phyloP scores from a whole-genome alignment of 1,284 basidiomycete genomes.

The Nidula niveotomentosa region DNA sequence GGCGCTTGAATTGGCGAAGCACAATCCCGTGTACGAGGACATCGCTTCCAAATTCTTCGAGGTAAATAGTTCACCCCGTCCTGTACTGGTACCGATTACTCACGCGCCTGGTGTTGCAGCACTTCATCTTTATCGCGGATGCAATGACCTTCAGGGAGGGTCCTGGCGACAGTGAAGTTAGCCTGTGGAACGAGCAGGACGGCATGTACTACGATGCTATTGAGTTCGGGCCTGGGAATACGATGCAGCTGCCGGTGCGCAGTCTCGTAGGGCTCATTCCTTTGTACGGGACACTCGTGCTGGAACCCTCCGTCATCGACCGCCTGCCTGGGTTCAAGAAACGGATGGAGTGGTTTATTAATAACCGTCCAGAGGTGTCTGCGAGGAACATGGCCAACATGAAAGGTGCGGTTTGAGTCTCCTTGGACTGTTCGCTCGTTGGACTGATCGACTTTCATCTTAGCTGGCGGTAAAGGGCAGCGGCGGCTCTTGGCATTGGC shows the following conservation, averaged over 20 bases:
- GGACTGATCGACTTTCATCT: conserved; percentile 8
- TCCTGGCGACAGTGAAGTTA: conserved; percentile 75
- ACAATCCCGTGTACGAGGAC: conserved; percentile 97
- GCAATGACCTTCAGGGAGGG: conserved; percentile 93
- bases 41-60: conserved; percentile 99
- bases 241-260: conserved; percentile 90
- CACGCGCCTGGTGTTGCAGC: conserved; percentile 40
- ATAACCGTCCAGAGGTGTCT: conserved; percentile 87
- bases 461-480: conserved; percentile 81
- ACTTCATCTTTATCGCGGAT: conserved; percentile 95
- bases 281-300: conserved; percentile 90
- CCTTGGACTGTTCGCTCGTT: conserved; percentile 1
- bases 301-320: conserved; percentile 89
- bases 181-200: conserved; percentile 95
- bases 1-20: conserved; percentile 95
- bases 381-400: conserved; percentile 97
- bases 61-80: conserved; percentile 39
- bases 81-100: not conserved
- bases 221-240: conserved; percentile 81
- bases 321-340: conserved; percentile 98
- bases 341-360: conserved; percentile 97
- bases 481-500: conserved; percentile 89
- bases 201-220: conserved; percentile 99
- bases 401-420: conserved; percentile 53
- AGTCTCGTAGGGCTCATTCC: conserved; percentile 96